Conservation (phyloP, 805 yeast species). For the Torulaspora franciscae region DNA sequence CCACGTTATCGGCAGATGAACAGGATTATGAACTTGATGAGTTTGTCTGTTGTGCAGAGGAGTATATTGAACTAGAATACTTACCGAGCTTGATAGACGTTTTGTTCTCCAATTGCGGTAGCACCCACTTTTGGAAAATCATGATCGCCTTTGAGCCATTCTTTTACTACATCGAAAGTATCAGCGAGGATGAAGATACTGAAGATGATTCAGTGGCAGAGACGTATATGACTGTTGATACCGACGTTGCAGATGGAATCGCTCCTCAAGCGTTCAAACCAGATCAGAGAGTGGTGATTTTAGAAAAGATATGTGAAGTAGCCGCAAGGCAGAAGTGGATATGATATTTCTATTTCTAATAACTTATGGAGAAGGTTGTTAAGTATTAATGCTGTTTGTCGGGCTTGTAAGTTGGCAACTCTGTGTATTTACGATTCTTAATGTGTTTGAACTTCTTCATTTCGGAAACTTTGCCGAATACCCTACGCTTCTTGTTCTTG, state of each 20-base stretch:
- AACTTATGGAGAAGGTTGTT: conserved; percentile 1
- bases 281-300: conserved; percentile 36
- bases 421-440: conserved; percentile 40
- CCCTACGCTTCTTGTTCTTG: conserved; percentile 36
- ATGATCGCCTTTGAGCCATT: conserved; percentile 36
- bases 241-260: conserved; percentile 7
- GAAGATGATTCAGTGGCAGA: conserved; percentile 8
- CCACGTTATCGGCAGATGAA: conserved; percentile 35
- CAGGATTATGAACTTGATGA: conserved; percentile 37
- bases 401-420: conserved; percentile 38
- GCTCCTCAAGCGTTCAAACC: conserved; percentile 23
- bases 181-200: conserved; percentile 27
- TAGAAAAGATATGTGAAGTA: conserved; percentile 36
- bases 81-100: conserved; percentile 34
- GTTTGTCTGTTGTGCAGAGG: conserved; percentile 38
- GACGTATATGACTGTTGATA: conserved; percentile 3
- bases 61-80: conserved; percentile 35
- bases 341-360: conserved; percentile 4
- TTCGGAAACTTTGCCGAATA: conserved; percentile 39
- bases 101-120: conserved; percentile 30
- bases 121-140: conserved; percentile 33
- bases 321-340: conserved; percentile 38
- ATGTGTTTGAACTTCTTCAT: conserved; percentile 28
- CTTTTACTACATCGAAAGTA: conserved; percentile 36
- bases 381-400: conserved; percentile 24